Percentiles rank a stretch among this genome's conserved stretches.
phyloP scores from a whole-genome alignment of 2,329 filamentous ascomycete genomes.

The Epichloe sylvatica region DNA sequence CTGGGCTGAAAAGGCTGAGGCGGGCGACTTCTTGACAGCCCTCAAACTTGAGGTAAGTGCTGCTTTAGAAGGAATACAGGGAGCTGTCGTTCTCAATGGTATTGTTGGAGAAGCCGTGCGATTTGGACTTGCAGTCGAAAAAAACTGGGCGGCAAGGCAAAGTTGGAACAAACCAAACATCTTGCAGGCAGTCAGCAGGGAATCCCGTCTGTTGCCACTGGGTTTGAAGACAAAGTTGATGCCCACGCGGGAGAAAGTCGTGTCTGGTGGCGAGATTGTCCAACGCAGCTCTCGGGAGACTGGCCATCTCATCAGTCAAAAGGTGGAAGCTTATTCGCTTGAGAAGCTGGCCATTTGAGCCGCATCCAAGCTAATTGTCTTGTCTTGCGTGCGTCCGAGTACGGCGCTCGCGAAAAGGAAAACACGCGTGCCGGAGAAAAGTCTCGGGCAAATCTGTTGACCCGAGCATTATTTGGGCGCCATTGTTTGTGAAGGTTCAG shows the following conservation, averaged over 20 bases:
- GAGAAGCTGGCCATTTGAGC: conserved; percentile 58
- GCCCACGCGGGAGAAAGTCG: conserved; percentile 43
- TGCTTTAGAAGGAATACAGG: conserved; percentile 57
- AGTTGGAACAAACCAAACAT: conserved; percentile 29
- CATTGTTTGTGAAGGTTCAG: no score
- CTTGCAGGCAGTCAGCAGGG: conserved; percentile 26
- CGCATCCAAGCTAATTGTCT: not conserved
- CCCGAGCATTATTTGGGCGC: no score
- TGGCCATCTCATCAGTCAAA: conserved; percentile 63
- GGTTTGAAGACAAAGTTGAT: conserved; percentile 49
- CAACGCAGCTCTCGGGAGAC: conserved; percentile 58
- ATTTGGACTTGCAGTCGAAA: conserved; percentile 34
- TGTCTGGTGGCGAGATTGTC: conserved; percentile 55
- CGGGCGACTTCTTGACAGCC: conserved; percentile 49
- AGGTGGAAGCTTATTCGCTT: conserved; percentile 69
- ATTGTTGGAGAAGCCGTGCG: conserved; percentile 52
- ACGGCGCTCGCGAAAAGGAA: not conserved
- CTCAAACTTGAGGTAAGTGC: conserved; percentile 57
- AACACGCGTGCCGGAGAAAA: not conserved
- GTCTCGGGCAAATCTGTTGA: not conserved
- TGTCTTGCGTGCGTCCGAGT: not conserved
- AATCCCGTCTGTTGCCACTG: conserved; percentile 49
- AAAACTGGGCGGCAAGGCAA: conserved; percentile 16
- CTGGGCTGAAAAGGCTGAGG: conserved; percentile 36
- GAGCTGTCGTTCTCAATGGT: conserved; percentile 50